A percentile compares a stretch with the other conserved stretches of the same genome.
phyloP scores from a whole-genome alignment of 2,329 filamentous ascomycete species.

The Setomelanomma holmii region DNA sequence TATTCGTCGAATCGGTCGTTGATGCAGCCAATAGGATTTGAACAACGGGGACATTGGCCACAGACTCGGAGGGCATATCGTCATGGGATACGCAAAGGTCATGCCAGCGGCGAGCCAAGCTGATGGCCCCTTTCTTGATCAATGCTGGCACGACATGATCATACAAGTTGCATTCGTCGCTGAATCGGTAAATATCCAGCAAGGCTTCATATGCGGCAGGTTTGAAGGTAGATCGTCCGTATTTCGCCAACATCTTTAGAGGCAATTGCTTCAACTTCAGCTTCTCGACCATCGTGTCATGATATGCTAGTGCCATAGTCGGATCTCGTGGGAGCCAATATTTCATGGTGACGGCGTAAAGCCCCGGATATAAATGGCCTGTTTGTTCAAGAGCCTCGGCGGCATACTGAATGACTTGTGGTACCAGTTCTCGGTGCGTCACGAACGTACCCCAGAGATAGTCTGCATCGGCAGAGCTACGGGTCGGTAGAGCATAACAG shows the following conservation, averaged over 20 bases:
- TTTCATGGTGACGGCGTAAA: constrained; percentile 57
- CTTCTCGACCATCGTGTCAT: constrained; percentile 33
- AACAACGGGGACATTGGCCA: constrained; percentile 38
- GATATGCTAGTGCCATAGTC: constrained; percentile 29
- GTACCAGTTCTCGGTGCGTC: constrained; percentile 43
- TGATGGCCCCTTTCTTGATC: constrained; percentile 31
- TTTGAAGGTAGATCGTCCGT: constrained; percentile 11
- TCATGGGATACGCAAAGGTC: constrained; percentile 42
- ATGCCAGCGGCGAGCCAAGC: constrained; percentile 50
- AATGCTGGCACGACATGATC: constrained; percentile 49
- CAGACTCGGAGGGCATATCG: constrained; percentile 48
- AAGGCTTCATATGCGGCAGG: constrained; percentile 34
- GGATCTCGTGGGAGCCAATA: constrained; percentile 40
- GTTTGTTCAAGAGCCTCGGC: constrained; percentile 49
- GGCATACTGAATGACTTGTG: constrained; percentile 51
- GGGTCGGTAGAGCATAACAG: constrained; percentile 50
- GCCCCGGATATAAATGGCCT: constrained; percentile 39
- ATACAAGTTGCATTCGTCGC: constrained; percentile 50
- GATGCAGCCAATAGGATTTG: constrained; percentile 37
- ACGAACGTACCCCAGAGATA: constrained; percentile 57
- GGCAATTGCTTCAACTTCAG: constrained; percentile 34
- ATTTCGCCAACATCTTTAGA: constrained; percentile 25
- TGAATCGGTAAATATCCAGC: constrained; percentile 48
- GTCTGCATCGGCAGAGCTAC: constrained; percentile 47
- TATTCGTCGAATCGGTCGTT: constrained; percentile 11